Percentiles rank a stretch among this genome's conserved stretches.
These are phyloP conservation scores for Fusarium tanahbumbuense DNA, from an alignment of 2,329 filamentous ascomycete species.

Conservation along the genomic window DNA sequence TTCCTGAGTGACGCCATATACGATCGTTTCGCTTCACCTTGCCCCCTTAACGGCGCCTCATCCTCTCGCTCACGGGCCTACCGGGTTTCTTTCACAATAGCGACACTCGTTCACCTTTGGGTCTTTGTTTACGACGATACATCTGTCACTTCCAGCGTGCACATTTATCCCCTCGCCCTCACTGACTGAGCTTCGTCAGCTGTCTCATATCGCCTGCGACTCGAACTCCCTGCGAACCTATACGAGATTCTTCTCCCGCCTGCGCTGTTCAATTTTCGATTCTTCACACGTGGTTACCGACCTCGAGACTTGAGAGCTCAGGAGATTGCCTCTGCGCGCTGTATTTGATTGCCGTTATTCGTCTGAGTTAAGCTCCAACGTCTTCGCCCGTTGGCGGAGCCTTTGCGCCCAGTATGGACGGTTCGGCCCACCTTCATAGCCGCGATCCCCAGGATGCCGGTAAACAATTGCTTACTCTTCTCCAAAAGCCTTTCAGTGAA, in stretches of 20 bases:
- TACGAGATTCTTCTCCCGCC: conserved; percentile 21
- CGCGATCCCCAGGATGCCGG: conserved; percentile 48
- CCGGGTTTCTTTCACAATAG: conserved; percentile 15
- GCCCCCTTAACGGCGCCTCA: conserved; percentile 34
- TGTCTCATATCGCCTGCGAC: conserved; percentile 16
- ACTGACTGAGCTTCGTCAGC: conserved; percentile 15
- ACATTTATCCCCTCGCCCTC: not conserved
- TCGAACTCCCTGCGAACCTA: conserved; percentile 23
- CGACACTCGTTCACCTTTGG: conserved; percentile 35
- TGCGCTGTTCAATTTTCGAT: conserved; percentile 13
- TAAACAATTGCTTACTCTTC: conserved; percentile 60
- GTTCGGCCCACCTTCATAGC: conserved; percentile 20
- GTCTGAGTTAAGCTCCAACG: conserved; percentile 25
- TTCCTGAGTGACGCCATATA: conserved; percentile 35
- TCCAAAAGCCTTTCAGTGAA: conserved; percentile 63
- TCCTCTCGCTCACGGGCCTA: conserved; percentile 31
- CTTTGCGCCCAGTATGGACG: conserved; percentile 43
- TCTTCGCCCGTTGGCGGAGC: conserved; percentile 44
- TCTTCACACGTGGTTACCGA: conserved; percentile 7
- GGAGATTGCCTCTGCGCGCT: not conserved
- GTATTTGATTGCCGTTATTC: not conserved
- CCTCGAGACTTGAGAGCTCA: not conserved
- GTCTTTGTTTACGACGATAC: conserved; percentile 21
- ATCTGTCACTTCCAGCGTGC: not conserved
- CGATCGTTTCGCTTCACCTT: conserved; percentile 22